phyloP scores from a whole-genome alignment of 164 flowering plant species.

The Aristolochia californica region DNA sequence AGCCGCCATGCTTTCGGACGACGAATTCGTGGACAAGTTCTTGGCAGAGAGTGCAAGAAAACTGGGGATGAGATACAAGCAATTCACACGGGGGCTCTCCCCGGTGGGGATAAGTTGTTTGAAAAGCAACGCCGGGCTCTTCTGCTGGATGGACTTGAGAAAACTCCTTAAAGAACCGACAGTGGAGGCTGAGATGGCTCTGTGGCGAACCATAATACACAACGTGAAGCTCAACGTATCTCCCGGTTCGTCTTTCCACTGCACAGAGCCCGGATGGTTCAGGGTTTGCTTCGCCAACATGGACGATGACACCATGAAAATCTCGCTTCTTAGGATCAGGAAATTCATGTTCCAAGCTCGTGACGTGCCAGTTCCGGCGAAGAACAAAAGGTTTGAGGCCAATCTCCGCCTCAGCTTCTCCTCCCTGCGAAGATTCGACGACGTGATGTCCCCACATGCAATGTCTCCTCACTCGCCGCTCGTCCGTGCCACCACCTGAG shows the following conservation, averaged over 20 bases:
- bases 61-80: constrained; percentile 16
- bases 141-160: constrained; percentile 76
- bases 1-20: constrained; percentile 49
- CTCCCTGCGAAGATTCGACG: constrained; percentile 23
- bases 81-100: constrained; percentile 3
- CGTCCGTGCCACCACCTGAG: constrained; percentile 37
- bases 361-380: constrained; percentile 24
- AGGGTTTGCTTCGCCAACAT: constrained; percentile 17
- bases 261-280: constrained; percentile 89
- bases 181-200: constrained; percentile 44
- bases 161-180: constrained; percentile 45
- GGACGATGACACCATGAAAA: constrained; percentile 11
- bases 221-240: constrained; percentile 89
- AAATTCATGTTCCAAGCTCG: not conserved
- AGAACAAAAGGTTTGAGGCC: constrained; percentile 21
- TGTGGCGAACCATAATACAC: constrained; percentile 58
- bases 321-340: constrained; percentile 7
- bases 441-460: constrained; percentile 1
- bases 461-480: constrained; percentile 37
- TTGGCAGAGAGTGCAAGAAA: constrained; percentile 29
- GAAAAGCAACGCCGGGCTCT: constrained; percentile 68
- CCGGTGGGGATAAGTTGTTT: constrained; percentile 42
- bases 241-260: constrained; percentile 80
- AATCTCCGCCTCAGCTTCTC: constrained; percentile 40
- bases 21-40: constrained; percentile 35